Base-by-base conservation (phyloP, 2,329 filamentous ascomycete species). In the Stachybotrys elegans region DNA sequence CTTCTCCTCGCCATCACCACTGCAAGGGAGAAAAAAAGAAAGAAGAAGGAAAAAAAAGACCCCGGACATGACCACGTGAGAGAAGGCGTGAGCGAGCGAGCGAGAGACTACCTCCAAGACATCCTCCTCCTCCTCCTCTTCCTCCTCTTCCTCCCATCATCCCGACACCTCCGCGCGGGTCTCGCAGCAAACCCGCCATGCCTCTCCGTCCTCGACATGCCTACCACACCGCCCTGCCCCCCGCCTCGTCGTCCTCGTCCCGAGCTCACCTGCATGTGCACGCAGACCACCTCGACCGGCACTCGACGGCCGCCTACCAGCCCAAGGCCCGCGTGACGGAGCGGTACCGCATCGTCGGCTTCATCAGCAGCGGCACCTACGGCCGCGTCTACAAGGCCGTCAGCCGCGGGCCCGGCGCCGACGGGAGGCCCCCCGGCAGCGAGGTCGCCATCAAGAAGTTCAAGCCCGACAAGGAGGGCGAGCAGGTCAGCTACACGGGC, bases 361-460 rank as follows among this genome's bases (percentile, higher is more conserved):
- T 98, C 73, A 98, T 98, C 57, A 95, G 89, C 62, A 95, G 89
- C 55, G 93, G 93, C 38, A 98, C 93, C 14, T 98, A 98, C 78
- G 93, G 93, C 27, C 85, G 93, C 23, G 93, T 98, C 7, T 98
- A 97, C 79, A 98, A 98, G 63, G 93, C 93, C 16, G 74, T 89
- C 35, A 83, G 88, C 55, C 83, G 84, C 51, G 48, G 8, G 23
- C 38, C 48, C 22, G 27, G 44, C 27, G 37, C 32, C 78, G 86
- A 70, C 46, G 51, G 51, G 38, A 57, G 57, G 37, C 52, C 57
- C 80, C 83, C 56, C 72, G 83, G 62, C 69, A 81, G 42, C 50
- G 89, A 95, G 59, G 96, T 95, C 61, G 93, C 93, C 56, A 98
- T 98, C 73, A 98, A 98, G 64, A 98, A 98, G 79, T 95, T 96